Evolutionary conservation across 495 filamentous ascomycete genomes (phyloP).

Genomic region (Tuber aestivum): DNA sequence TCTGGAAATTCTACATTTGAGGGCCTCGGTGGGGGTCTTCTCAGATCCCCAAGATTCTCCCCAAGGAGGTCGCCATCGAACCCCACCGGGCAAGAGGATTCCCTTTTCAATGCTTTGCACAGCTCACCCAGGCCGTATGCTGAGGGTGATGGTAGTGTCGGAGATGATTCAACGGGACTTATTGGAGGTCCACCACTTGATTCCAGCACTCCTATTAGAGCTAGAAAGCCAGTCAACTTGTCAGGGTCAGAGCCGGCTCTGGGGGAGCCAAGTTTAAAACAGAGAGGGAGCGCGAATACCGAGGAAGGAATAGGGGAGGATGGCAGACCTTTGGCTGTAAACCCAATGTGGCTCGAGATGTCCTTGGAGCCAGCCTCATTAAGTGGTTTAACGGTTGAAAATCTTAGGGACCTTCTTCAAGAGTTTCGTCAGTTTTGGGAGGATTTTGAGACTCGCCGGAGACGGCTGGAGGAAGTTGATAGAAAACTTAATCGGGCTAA

Average conservation of each 20-base stretch:
- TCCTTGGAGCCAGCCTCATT: neutral
- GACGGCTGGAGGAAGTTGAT: neutral
- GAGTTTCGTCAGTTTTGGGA: slow-evolving; percentile 1
- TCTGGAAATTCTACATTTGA: neutral
- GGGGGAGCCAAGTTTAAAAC: neutral
- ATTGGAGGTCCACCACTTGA: neutral
- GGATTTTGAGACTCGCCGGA: neutral
- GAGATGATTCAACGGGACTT: neutral
- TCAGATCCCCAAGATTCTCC: neutral
- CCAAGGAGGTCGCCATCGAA: neutral
- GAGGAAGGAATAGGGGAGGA: neutral
- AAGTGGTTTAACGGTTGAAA: neutral
- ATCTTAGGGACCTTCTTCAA: neutral
- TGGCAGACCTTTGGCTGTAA: neutral
- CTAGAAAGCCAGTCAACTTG: neutral
- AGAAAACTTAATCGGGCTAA: neutral
- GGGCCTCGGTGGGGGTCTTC: neutral
- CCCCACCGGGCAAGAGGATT: neutral
- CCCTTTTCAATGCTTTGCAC: neutral
- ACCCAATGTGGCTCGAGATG: slow-evolving; percentile 4
- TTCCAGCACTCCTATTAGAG: neutral
- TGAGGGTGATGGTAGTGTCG: neutral
- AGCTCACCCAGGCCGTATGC: neutral
- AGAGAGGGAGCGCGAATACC: neutral
- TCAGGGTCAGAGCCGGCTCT: neutral